Evolutionary conservation across 2,329 filamentous ascomycete genomes (phyloP).

Genomic region (Colletotrichum tropicale): DNA sequence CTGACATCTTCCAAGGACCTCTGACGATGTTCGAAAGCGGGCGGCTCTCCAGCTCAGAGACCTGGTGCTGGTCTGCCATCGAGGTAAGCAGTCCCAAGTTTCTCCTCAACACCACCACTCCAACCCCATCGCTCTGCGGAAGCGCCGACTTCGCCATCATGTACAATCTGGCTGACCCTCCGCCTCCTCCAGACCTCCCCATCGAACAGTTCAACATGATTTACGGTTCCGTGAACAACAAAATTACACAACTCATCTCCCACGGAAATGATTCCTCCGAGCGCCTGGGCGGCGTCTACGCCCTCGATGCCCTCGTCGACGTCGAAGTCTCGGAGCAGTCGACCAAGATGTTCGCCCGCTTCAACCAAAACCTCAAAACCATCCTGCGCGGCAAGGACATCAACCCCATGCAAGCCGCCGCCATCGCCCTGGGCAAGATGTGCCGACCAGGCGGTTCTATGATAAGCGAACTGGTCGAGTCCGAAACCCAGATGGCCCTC

Average conservation of each 20-base stretch:
- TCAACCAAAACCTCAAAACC: conserved; percentile 86
- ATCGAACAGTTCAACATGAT: conserved; percentile 75
- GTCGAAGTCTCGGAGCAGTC: conserved; percentile 95
- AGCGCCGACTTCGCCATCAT: not conserved
- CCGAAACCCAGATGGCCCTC: conserved; percentile 92
- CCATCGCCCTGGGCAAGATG: conserved; percentile 85
- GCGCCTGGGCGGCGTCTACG: conserved; percentile 88
- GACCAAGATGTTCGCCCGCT: conserved; percentile 85
- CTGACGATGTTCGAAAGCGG: conserved; percentile 57
- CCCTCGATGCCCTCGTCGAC: conserved; percentile 90
- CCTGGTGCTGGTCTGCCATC: conserved; percentile 58
- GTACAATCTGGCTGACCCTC: not conserved
- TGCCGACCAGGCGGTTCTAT: conserved; percentile 92
- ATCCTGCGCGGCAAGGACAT: conserved; percentile 92
- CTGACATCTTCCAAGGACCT: conserved; percentile 10
- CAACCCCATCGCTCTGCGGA: not conserved
- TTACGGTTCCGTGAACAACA: conserved; percentile 61
- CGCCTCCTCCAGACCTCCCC: conserved; percentile 65
- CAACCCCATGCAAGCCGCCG: conserved; percentile 87
- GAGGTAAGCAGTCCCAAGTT: conserved; percentile 46
- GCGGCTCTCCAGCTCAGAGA: conserved; percentile 60
- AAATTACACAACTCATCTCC: conserved; percentile 71
- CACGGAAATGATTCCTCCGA: conserved; percentile 88
- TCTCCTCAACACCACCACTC: not conserved
- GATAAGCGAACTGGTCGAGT: conserved; percentile 94